A percentile compares a stretch with the other conserved stretches of the same genome.
phyloP scores from a whole-genome alignment of 2,329 filamentous ascomycete species.

The Metarhizium guizhouense region DNA sequence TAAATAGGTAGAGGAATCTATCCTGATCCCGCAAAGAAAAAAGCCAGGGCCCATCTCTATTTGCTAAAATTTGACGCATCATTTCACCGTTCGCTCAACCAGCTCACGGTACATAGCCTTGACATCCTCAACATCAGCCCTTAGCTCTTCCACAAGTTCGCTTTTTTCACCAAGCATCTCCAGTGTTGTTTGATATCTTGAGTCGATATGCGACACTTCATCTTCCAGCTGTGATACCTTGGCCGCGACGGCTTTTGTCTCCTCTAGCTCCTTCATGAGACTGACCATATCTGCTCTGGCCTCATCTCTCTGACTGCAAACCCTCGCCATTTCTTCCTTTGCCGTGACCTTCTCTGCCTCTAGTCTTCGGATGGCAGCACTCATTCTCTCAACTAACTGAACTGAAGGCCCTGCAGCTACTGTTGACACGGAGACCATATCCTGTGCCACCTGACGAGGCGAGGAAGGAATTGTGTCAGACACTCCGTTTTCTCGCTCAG shows the following conservation, averaged over 20 bases:
- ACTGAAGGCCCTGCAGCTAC: slow-evolving; percentile 86
- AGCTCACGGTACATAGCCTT: slow-evolving; percentile 95
- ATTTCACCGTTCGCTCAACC: slow-evolving; percentile 74
- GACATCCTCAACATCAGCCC: slow-evolving; percentile 80
- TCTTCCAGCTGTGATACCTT: slow-evolving; percentile 57
- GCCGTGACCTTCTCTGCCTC: slow-evolving; percentile 86
- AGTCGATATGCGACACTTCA: slow-evolving; percentile 59
- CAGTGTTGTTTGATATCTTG: slow-evolving; percentile 80
- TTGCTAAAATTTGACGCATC: slow-evolving; percentile 12
- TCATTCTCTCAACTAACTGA: slow-evolving; percentile 93
- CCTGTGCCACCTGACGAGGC: slow-evolving; percentile 63
- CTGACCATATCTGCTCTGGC: slow-evolving; percentile 84
- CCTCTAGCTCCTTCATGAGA: slow-evolving; percentile 80
- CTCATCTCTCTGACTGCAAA: slow-evolving; percentile 82
- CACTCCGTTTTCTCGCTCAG: slow-evolving; percentile 43
- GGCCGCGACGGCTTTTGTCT: slow-evolving; percentile 49
- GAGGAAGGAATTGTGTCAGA: slow-evolving; percentile 41
- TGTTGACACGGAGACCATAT: slow-evolving; percentile 83
- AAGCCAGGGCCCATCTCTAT: neutral
- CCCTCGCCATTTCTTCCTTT: slow-evolving; percentile 74
- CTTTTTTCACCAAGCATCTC: slow-evolving; percentile 97
- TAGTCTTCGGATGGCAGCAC: slow-evolving; percentile 78
- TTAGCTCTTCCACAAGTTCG: slow-evolving; percentile 85
- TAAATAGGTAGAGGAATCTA: neutral
- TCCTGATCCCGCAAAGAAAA: neutral